Evolutionary conservation across 768 basidiomycete genomes (phyloP).

Genomic region (Leccinum rimulosum): DNA sequence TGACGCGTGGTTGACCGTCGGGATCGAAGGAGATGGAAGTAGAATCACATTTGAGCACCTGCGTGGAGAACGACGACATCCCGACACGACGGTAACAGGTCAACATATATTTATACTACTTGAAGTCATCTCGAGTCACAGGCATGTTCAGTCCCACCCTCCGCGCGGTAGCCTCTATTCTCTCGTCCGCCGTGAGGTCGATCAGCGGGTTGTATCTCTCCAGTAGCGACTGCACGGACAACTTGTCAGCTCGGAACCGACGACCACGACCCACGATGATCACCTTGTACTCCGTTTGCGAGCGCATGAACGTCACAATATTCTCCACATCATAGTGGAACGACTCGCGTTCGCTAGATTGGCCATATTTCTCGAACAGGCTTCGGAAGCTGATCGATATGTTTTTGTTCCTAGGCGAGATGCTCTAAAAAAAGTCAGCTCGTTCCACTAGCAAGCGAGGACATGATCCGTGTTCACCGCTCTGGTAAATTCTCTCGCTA

Average conservation of each 20-base stretch:
- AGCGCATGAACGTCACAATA: slow-evolving; percentile 61
- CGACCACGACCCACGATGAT: slow-evolving; percentile 29
- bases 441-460: not conserved
- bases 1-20: slow-evolving; percentile 46
- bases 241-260: not conserved
- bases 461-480: slow-evolving; percentile 15
- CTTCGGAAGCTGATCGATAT: slow-evolving; percentile 53
- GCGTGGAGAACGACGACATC: slow-evolving; percentile 24
- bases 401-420: slow-evolving; percentile 36
- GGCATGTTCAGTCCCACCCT: slow-evolving; percentile 90
- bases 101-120: slow-evolving; percentile 6
- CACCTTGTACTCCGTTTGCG: slow-evolving; percentile 79
- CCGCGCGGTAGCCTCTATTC: slow-evolving; percentile 79
- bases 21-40: slow-evolving; percentile 54
- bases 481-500: slow-evolving; percentile 31
- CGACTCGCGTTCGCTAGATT: slow-evolving; percentile 16
- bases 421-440: slow-evolving; percentile 33
- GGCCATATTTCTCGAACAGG: slow-evolving; percentile 43
- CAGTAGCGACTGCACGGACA: slow-evolving; percentile 55
- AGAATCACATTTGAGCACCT: slow-evolving; percentile 61
- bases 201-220: slow-evolving; percentile 86
- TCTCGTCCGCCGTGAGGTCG: slow-evolving; percentile 76
- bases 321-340: slow-evolving; percentile 55
- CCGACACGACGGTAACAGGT: slow-evolving; percentile 4
- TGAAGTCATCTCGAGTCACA: slow-evolving; percentile 29